Evolutionary conservation across 2,329 filamentous ascomycete genomes (phyloP).

Genomic region (Sordariomycetes sp.): DNA sequence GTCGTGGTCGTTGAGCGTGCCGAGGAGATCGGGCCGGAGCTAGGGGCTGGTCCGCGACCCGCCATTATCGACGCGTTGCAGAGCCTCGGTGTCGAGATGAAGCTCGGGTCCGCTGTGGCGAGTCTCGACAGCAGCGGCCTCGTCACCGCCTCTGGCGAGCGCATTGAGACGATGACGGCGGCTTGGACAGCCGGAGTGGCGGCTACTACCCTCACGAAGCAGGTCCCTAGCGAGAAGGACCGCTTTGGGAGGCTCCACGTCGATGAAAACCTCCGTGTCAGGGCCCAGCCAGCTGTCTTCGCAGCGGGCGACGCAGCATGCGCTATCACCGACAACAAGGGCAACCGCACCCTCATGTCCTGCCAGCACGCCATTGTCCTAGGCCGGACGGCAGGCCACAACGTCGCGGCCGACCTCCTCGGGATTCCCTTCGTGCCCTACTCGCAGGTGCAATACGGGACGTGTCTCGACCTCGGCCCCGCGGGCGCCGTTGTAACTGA

Average conservation of each 20-base stretch:
- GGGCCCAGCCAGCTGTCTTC: constrained; percentile 11
- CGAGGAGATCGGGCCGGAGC: constrained; percentile 15
- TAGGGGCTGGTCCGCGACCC: constrained; percentile 18
- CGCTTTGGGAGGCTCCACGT: constrained; percentile 15
- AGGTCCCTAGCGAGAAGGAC: constrained; percentile 17
- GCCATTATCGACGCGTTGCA: constrained; percentile 16
- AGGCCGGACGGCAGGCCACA: constrained; percentile 19
- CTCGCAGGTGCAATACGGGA: constrained; percentile 15
- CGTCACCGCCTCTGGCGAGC: constrained; percentile 14
- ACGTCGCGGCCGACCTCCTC: constrained; percentile 19
- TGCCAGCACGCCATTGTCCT: constrained; percentile 23
- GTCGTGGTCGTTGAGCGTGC: constrained; percentile 16
- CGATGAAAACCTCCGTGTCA: constrained; percentile 14
- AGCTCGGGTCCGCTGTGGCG: constrained; percentile 13
- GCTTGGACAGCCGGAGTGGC: constrained; percentile 22
- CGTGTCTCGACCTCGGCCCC: constrained; percentile 21
- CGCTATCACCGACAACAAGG: constrained; percentile 11
- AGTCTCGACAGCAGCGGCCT: constrained; percentile 13
- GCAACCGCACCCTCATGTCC: constrained; percentile 19
- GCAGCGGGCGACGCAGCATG: constrained; percentile 20
- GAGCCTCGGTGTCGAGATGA: constrained; percentile 14
- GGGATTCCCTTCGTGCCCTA: constrained; percentile 12
- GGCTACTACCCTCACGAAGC: constrained; percentile 17
- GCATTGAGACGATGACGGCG: constrained; percentile 17
- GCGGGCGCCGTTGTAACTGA: constrained; percentile 14